phyloP scores from a whole-genome alignment of 1,139 yeast species.

The Geotrichum europaeum region DNA sequence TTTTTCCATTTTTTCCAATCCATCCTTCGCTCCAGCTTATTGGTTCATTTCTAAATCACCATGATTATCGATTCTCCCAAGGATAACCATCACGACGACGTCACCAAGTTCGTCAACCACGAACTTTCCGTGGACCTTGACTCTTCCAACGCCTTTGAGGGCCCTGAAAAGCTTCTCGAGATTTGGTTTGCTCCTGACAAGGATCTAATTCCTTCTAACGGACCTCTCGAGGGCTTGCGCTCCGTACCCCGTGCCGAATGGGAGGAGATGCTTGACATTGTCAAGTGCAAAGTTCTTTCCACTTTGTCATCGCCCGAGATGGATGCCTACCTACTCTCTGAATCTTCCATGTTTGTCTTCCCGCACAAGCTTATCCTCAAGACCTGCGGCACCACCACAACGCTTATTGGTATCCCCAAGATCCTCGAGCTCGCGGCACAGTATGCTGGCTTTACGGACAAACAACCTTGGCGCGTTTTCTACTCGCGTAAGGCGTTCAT shows the following conservation, averaged over 20 bases:
- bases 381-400: conserved; percentile 95
- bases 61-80: conserved; percentile 26
- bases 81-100: conserved; percentile 31
- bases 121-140: conserved; percentile 74
- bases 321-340: conserved; percentile 85
- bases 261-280: conserved; percentile 70
- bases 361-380: conserved; percentile 80
- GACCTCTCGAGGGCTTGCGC: conserved; percentile 44
- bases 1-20: not conserved
- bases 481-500: conserved; percentile 88
- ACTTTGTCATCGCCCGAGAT: conserved; percentile 58
- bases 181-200: conserved; percentile 70
- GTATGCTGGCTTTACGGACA: conserved; percentile 31
- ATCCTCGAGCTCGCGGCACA: conserved; percentile 48
- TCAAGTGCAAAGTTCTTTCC: conserved; percentile 83
- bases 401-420: conserved; percentile 67
- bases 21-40: not conserved
- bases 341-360: conserved; percentile 84
- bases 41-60: not conserved
- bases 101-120: conserved; percentile 59
- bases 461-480: conserved; percentile 59
- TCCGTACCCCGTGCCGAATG: conserved; percentile 60
- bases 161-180: conserved; percentile 91
- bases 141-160: conserved; percentile 89
- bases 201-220: conserved; percentile 32